Conservation (phyloP, 176 grass and related monocot genomes). For the Chrysopogon serrulatus region DNA sequence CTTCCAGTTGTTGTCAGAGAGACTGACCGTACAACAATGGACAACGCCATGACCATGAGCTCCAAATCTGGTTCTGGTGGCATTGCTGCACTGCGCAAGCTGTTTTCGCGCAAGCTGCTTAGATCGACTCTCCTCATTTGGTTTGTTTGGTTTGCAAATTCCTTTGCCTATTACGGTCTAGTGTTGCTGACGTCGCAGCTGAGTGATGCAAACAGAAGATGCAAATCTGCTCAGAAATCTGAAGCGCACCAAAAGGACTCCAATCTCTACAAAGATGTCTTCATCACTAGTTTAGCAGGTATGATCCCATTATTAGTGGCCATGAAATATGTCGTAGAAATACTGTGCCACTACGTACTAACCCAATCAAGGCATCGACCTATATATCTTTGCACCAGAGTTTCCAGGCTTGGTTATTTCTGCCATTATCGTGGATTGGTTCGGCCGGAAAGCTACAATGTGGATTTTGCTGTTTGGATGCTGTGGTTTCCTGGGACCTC, state of each 20-base stretch:
- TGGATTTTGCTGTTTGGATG: slow-evolving; percentile 54
- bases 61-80: slow-evolving; percentile 24
- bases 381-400: slow-evolving; percentile 40
- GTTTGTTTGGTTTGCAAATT: slow-evolving; percentile 75
- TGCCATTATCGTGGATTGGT: slow-evolving; percentile 53
- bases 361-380: background rate
- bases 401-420: slow-evolving; percentile 62
- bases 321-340: background rate
- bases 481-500: slow-evolving; percentile 54
- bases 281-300: slow-evolving; percentile 79
- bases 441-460: slow-evolving; percentile 68
- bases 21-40: slow-evolving; percentile 12
- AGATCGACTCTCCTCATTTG: slow-evolving; percentile 83
- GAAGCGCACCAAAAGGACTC: background rate
- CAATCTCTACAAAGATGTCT: slow-evolving; percentile 69
- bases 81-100: slow-evolving; percentile 29
- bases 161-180: slow-evolving; percentile 86
- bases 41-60: background rate
- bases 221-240: slow-evolving; percentile 25
- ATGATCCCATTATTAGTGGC: background rate
- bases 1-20: slow-evolving; percentile 35
- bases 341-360: too few species aligned
- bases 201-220: slow-evolving; percentile 42
- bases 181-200: slow-evolving; percentile 68
- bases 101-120: slow-evolving; percentile 53